Percentiles rank a stretch among this genome's conserved stretches.
These are phyloP conservation scores for Aspergillus thermomutatus DNA, from an alignment of 2,329 filamentous ascomycete species.

Conservation along the genomic window DNA sequence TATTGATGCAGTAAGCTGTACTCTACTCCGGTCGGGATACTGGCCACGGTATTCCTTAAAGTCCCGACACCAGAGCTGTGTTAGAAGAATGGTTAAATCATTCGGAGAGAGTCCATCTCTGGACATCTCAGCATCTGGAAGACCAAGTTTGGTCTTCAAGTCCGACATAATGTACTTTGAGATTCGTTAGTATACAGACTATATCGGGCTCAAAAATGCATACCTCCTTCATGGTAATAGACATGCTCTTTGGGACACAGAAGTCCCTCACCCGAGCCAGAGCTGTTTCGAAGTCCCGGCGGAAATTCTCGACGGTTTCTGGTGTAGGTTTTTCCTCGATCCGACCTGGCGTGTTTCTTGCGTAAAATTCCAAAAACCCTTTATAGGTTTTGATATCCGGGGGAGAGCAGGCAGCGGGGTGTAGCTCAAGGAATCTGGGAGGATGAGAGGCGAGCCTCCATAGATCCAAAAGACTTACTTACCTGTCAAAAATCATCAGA, in stretches of 20 bases:
- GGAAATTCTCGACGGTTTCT: neutral
- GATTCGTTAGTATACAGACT: no score
- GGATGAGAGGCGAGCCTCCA: neutral
- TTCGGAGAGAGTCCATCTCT: conserved; percentile 14
- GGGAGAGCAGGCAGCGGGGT: neutral
- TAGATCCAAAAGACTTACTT: neutral
- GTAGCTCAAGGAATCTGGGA: neutral
- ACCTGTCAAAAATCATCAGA: neutral
- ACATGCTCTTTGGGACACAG: neutral
- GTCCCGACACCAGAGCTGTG: conserved; percentile 14
- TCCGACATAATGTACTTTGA: no score
- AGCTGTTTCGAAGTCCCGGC: neutral
- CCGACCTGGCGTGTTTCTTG: neutral
- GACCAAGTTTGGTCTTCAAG: no score
- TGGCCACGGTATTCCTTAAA: conserved; percentile 9
- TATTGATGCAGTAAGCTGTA: conserved; percentile 8
- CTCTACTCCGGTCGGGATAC: conserved; percentile 7
- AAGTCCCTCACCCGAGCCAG: neutral
- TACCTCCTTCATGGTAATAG: neutral
- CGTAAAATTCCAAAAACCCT: conserved; percentile 1
- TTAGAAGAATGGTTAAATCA: conserved; percentile 12
- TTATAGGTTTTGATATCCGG: neutral
- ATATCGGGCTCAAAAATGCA: no score
- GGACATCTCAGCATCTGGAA: conserved; percentile 2
- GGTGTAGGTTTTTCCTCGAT: conserved; percentile 1